Conservation (phyloP, 768 basidiomycete genomes). For the Pisolithus tinctorius region DNA sequence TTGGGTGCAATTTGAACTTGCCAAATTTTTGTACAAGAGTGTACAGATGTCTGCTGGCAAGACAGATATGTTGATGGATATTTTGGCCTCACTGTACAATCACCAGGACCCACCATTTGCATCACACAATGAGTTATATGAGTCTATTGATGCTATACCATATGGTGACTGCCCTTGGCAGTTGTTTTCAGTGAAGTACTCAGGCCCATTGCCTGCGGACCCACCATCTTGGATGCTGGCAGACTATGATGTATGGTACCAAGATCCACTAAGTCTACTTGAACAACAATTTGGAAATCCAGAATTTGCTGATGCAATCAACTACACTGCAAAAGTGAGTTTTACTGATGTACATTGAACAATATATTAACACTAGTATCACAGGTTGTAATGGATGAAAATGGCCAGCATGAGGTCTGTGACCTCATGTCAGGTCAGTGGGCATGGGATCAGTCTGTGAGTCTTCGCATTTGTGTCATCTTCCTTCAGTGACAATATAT, state of each 20-base stretch:
- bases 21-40: constrained; percentile 1
- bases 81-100: too few relatives aligned
- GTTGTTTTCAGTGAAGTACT: constrained; percentile 12
- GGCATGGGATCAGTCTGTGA: constrained; percentile 1
- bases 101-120: background rate
- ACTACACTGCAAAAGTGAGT: constrained; percentile 8
- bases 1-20: background rate
- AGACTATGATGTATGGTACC: constrained; percentile 20
- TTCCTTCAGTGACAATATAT: too few relatives aligned
- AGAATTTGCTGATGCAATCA: constrained; percentile 19
- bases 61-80: too few relatives aligned
- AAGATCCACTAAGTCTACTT: constrained; percentile 15
- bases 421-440: background rate
- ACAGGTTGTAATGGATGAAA: background rate
- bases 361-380: too few relatives aligned
- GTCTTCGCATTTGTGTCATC: constrained; percentile 11
- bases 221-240: constrained; percentile 16
- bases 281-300: constrained; percentile 16
- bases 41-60: background rate
- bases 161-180: constrained; percentile 24
- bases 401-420: background rate
- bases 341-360: too few relatives aligned
- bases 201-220: constrained; percentile 7
- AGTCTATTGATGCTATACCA: constrained; percentile 18
- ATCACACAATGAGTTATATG: constrained; percentile 2